Conservation (phyloP, 2,329 filamentous ascomycete genomes). For the Neofusicoccum sp. region DNA sequence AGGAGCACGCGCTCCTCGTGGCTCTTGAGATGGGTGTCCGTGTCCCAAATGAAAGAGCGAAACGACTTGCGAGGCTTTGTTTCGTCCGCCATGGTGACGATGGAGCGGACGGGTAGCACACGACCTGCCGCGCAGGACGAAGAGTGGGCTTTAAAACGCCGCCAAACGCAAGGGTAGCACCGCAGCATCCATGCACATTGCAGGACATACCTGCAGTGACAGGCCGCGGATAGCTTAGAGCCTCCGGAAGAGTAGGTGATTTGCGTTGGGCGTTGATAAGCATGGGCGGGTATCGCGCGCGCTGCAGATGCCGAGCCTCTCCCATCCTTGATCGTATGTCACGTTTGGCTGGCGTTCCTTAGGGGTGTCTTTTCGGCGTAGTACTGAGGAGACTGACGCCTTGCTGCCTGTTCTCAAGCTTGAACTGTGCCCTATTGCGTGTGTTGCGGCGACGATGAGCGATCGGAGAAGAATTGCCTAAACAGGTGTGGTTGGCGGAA, state of each 20-base stretch:
- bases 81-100: neutral
- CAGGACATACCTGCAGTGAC: neutral
- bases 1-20: constrained; percentile 20
- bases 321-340: constrained; percentile 5
- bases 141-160: too few species aligned
- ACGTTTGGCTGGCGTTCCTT: too few species aligned
- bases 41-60: constrained; percentile 23
- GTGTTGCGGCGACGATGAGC: neutral
- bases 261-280: constrained; percentile 1
- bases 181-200: neutral
- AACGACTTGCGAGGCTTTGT: neutral
- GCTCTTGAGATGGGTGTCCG: constrained; percentile 16
- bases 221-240: neutral
- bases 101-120: neutral
- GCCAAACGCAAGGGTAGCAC: neutral
- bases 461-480: neutral
- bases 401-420: too few species aligned
- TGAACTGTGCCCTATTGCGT: neutral
- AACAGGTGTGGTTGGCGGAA: constrained; percentile 3
- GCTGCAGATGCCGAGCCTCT: constrained; percentile 1
- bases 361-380: too few species aligned
- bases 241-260: neutral
- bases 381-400: too few species aligned
- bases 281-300: neutral
- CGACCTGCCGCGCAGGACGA: too few species aligned